Conservation (phyloP, 2,329 filamentous ascomycete species). For the Paracoccidioides lutzii region DNA sequence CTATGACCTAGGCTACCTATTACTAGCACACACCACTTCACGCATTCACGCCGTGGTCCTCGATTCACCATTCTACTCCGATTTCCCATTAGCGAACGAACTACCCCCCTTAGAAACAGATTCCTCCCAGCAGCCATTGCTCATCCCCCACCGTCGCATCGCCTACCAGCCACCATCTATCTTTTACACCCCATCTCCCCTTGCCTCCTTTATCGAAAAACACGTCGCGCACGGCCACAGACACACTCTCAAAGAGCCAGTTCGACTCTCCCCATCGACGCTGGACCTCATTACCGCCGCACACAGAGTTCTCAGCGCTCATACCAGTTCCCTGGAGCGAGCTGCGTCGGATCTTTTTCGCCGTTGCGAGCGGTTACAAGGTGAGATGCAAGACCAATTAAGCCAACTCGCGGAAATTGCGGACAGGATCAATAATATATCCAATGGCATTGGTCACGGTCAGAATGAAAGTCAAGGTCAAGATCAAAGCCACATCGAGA, state of each 20-base stretch:
- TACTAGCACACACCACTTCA: constrained; percentile 38
- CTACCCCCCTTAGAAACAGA: constrained; percentile 17
- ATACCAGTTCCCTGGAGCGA: constrained; percentile 34
- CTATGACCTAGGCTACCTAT: constrained; percentile 44
- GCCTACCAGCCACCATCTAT: constrained; percentile 32
- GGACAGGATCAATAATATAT: constrained; percentile 32
- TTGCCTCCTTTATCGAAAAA: constrained; percentile 31
- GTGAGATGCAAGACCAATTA: constrained; percentile 37
- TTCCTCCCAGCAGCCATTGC: constrained; percentile 12
- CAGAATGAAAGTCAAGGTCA: not conserved
- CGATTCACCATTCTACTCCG: constrained; percentile 33
- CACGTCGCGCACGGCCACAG: constrained; percentile 32
- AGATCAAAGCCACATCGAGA: constrained; percentile 3
- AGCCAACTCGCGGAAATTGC: constrained; percentile 33
- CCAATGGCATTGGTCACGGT: constrained; percentile 24
- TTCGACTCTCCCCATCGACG: constrained; percentile 36
- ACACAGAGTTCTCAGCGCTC: constrained; percentile 34
- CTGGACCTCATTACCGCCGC: constrained; percentile 36
- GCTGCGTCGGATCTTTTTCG: constrained; percentile 41
- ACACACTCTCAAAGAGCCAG: constrained; percentile 31
- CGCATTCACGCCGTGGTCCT: constrained; percentile 40
- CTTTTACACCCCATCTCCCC: constrained; percentile 26
- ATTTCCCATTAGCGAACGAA: constrained; percentile 19
- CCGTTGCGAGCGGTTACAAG: constrained; percentile 36
- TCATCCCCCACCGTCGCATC: constrained; percentile 24